Base-by-base conservation (phyloP, 352 stramenopile species). In the Phytophthora macrochlamydospora region DNA sequence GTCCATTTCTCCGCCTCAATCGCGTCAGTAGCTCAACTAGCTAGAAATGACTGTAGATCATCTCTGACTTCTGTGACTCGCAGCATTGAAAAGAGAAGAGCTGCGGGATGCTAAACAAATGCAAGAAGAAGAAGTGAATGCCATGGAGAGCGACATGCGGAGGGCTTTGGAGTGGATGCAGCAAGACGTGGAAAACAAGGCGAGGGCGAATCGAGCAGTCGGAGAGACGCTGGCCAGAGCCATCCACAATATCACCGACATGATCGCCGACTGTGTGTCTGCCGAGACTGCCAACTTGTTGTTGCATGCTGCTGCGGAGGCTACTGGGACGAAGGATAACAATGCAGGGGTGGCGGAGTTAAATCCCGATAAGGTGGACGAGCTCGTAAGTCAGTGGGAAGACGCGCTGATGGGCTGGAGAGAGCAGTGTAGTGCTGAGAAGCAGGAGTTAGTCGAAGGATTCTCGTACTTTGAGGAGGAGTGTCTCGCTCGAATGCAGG, bases 121-220 rank as follows among this genome's bases (percentile, higher is more conserved):
- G 1, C 9, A 57, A 9, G 33, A 64, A 14, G 48, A 45, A 1
- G 40, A 50, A 12, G 44, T 35, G 33, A 4, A 49, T n/a, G 11
- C 24, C 13, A 7, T 6, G n/a, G 52, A 79, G 7, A 56, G 33
- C 2, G 70, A 77, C 6, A 71, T 67, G 14, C 52, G 53, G 13
- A 72, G 68, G 51, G 76, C 74, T 13, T 60, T 85, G 7, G 51
- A 68, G 8, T 81, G 74, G 74, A 83, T 85, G 64, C 74, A 85
- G 51, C 71, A 44, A 33, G 74, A 85, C 29, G 69, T 72, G 18
- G 71, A 85, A 56, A 69, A 55, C 28, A 71, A 76, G 38, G 69
- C 71, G 12, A 52, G 65, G n/a, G 62, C 65, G 44, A 83, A 77
- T 48, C 71, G 64, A 59, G 32, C 45, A 0, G 67, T 75, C 46